phyloP scores from a whole-genome alignment of 2,329 filamentous ascomycete species.

The Epichloe hybrida region DNA sequence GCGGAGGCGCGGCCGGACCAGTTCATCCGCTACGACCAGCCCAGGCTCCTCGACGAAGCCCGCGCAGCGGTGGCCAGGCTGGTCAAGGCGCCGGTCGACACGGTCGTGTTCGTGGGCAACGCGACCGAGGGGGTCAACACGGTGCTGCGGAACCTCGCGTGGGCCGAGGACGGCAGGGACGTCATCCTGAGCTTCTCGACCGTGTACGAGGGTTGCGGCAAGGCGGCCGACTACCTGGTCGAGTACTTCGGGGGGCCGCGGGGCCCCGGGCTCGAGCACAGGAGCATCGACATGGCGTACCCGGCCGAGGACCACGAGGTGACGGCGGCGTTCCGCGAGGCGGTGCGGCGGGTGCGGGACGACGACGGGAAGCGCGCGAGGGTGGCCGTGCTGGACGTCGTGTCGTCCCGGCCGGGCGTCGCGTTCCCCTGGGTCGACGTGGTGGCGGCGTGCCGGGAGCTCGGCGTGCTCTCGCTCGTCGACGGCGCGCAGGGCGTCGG shows the following conservation, averaged over 20 bases:
- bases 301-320: conserved; percentile 59
- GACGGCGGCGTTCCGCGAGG: conserved; percentile 42
- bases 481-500: conserved; percentile 82
- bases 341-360: conserved; percentile 37
- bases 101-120: conserved; percentile 67
- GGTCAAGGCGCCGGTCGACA: conserved; percentile 50
- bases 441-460: conserved; percentile 47
- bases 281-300: conserved; percentile 49
- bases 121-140: conserved; percentile 69
- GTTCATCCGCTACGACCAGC: conserved; percentile 60
- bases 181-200: conserved; percentile 68
- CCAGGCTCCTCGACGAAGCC: conserved; percentile 49
- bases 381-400: conserved; percentile 60
- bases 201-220: conserved; percentile 66
- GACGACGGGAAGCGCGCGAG: conserved; percentile 47
- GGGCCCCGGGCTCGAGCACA: conserved; percentile 21
- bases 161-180: conserved; percentile 56
- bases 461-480: conserved; percentile 57
- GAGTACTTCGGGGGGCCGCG: conserved; percentile 40
- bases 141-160: conserved; percentile 62
- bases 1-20: conserved; percentile 57
- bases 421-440: conserved; percentile 65
- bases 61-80: conserved; percentile 52
- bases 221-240: conserved; percentile 55
- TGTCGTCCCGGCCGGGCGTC: conserved; percentile 67